Conservation (phyloP, 495 filamentous ascomycete species). For the Pyronema domesticum region DNA sequence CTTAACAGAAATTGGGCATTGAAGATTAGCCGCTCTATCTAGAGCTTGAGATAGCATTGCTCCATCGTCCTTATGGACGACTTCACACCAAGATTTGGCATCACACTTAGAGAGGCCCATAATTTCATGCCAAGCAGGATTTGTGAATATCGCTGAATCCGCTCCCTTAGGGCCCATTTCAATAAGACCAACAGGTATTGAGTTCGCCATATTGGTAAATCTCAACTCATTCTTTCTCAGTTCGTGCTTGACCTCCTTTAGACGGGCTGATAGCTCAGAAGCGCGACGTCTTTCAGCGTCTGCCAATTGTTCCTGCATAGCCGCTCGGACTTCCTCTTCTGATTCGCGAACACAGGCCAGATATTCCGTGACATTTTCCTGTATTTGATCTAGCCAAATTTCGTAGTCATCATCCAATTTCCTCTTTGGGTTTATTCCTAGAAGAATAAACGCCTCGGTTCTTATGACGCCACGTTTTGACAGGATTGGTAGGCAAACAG, state of each 20-base stretch:
- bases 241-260: neutral
- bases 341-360: conserved; percentile 11
- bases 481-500: conserved; percentile 15
- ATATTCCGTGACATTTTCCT: conserved; percentile 13
- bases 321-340: conserved; percentile 10
- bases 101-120: neutral
- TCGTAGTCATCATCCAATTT: conserved; percentile 12
- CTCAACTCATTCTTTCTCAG: conserved; percentile 1
- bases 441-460: conserved; percentile 6
- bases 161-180: neutral
- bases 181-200: neutral
- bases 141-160: neutral
- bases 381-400: conserved; percentile 14
- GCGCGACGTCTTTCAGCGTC: neutral
- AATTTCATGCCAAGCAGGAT: conserved; percentile 4
- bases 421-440: conserved; percentile 18
- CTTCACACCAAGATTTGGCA: neutral
- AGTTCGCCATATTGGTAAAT: neutral
- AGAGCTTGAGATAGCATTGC: neutral
- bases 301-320: conserved; percentile 11
- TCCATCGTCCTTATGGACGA: neutral
- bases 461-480: conserved; percentile 7
- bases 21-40: neutral
- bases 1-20: neutral
- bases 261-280: neutral